Evolutionary conservation across 306 rosid genomes (phyloP), one percentile per base, ranked within the genome.

Genomic region (Vicia faba): DNA sequence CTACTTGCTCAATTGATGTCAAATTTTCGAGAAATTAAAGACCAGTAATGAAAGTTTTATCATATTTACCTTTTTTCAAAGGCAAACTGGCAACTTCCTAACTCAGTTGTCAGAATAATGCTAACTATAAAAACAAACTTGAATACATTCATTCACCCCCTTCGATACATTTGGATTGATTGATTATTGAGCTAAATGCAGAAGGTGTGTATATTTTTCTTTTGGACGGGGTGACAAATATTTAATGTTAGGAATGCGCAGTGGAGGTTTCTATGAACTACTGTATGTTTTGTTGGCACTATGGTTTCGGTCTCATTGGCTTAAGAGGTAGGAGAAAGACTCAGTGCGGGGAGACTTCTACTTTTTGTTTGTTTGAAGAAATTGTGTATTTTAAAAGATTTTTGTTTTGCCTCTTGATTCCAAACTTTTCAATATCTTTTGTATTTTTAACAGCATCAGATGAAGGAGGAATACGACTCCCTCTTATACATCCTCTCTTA

Each of bases 371-470:
- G 35, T 29, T 5, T 29, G 35, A 29, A 29, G 36, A 31, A 31
- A 7, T 31, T 5, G 36, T 31, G 36, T 31, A 31, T 6, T 31
- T 31, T 31, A 31, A 31, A 31, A 29, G 35, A 29, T 50, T 36
- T 70, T 68, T 87, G 93, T 69, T 79, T 89, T n/a, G 92, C 86
- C 62, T 89, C 95, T 8, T 73, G 28, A n/a, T 61, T 89, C 97
- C 97, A 89, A 49, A 83, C 86, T 7, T 72, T 36, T 89, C 87
- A 63, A 93, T 84, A 62, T 89, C 97, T 72, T 82, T 81, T 14
- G 96, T 93, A 26, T 89, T 87, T 79, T 70, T 86, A 58, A 75
- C 62, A 54, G 98, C 98, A 71, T 93, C 98, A 62, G 71, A 80
- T 16, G 98, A 88, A n/a, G n/a, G n/a, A n/a, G n/a, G n/a, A n/a